Evolutionary conservation across 2,329 filamentous ascomycete species (phyloP).

Genomic region (Hymenoscyphus linearis): DNA sequence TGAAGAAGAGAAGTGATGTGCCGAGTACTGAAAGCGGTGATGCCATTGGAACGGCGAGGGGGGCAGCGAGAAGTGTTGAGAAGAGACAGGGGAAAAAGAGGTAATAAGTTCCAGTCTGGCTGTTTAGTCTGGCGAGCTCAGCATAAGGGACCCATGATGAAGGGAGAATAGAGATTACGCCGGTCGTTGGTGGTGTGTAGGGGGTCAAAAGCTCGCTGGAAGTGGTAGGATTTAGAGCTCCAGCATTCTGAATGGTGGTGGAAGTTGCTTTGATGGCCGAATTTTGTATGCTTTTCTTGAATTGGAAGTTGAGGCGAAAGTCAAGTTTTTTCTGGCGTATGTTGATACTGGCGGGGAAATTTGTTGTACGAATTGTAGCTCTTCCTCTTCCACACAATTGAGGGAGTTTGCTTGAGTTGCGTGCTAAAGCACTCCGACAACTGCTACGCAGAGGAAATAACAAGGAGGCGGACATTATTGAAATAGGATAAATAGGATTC

Average conservation of each 20-base stretch:
- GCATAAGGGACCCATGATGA: conserved; percentile 70
- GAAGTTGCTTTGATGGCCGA: not conserved
- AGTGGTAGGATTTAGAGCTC: not conserved
- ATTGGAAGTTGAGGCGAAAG: not conserved
- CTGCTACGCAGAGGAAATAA: not conserved
- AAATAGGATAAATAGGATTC: no score
- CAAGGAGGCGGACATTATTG: not conserved
- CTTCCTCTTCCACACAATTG: not conserved
- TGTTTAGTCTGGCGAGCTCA: conserved; percentile 76
- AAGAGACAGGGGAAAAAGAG: conserved; percentile 83
- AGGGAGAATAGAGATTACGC: conserved; percentile 66
- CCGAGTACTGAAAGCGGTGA: conserved; percentile 56
- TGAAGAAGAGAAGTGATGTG: conserved; percentile 65
- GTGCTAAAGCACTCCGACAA: conserved; percentile 1
- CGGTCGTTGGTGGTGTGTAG: conserved; percentile 56
- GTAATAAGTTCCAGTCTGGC: conserved; percentile 76
- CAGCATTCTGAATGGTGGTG: not conserved
- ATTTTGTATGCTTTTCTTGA: not conserved
- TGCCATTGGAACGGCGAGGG: conserved; percentile 57
- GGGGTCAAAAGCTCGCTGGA: not conserved
- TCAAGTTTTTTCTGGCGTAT: not conserved
- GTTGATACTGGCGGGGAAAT: not conserved
- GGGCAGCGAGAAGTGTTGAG: conserved; percentile 74
- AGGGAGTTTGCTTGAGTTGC: not conserved
- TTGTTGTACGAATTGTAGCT: not conserved